phyloP scores from a whole-genome alignment of 768 basidiomycete genomes.

The Rhodosporidiobolus sp. region DNA sequence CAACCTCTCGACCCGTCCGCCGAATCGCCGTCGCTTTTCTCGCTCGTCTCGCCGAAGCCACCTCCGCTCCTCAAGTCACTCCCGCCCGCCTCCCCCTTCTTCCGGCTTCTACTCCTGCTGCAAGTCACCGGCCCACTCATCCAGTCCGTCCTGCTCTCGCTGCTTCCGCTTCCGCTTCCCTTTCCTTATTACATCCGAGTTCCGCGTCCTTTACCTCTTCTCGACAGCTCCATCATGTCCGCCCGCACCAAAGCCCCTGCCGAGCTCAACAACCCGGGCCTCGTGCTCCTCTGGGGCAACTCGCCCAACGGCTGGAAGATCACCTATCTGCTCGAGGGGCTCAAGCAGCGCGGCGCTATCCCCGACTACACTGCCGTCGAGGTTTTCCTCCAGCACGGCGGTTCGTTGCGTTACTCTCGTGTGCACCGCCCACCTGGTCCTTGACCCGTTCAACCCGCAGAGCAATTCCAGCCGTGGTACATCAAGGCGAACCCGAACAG shows the following conservation, averaged over 20 bases:
- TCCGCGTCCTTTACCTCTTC: background rate
- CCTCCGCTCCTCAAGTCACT: background rate
- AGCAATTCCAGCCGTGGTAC: conserved; percentile 33
- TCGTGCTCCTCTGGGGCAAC: conserved; percentile 20
- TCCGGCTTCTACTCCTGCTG: background rate
- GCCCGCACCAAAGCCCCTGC: conserved; percentile 16
- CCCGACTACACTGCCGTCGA: conserved; percentile 23
- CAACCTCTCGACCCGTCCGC: background rate
- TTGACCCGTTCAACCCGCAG: no score
- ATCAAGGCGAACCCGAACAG: conserved; percentile 26
- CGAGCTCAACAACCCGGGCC: conserved; percentile 16
- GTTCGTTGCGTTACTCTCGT: no score
- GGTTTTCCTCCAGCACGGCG: conserved; percentile 5
- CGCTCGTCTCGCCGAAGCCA: background rate
- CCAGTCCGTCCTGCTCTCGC: background rate
- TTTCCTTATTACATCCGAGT: background rate
- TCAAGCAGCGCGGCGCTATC: conserved; percentile 20
- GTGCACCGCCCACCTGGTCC: no score
- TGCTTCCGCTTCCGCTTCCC: background rate
- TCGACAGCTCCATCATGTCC: background rate
- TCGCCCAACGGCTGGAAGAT: conserved; percentile 30
- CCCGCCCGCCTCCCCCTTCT: background rate
- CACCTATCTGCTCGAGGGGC: conserved; percentile 21
- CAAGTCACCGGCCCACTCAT: background rate
- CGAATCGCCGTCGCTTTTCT: background rate